A percentile compares a stretch with the other conserved stretches of the same genome.
phyloP scores from a whole-genome alignment of 192 early-diverging fungal genomes.

The Backusella psychrophila region DNA sequence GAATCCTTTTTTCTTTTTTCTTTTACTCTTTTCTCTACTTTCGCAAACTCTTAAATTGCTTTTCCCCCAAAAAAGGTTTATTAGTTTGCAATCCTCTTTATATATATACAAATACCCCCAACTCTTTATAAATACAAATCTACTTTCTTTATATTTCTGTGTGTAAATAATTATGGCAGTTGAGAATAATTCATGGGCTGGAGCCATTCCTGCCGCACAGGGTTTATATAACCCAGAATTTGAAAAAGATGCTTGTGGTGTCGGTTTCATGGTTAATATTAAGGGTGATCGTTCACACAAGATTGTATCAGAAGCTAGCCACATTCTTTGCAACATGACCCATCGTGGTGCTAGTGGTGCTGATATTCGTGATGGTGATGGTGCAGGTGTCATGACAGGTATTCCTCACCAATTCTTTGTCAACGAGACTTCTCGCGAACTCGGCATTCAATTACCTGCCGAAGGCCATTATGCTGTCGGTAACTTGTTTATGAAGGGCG shows the following conservation, averaged over 20 bases:
- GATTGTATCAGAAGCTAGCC: slow-evolving; percentile 86
- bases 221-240: slow-evolving; percentile 85
- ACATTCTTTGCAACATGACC: slow-evolving; percentile 98
- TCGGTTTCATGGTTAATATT: slow-evolving; percentile 96
- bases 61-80: slow-evolving; percentile 10
- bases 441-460: slow-evolving; percentile 67
- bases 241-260: slow-evolving; percentile 97
- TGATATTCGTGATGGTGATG: slow-evolving; percentile 95
- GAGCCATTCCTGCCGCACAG: slow-evolving; percentile 78
- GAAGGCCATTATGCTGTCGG: slow-evolving; percentile 94
- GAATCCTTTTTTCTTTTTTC: neutral
- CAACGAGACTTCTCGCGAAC: slow-evolving; percentile 53
- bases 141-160: neutral
- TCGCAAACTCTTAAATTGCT: slow-evolving; percentile 7
- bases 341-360: slow-evolving; percentile 95
- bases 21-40: slow-evolving; percentile 9
- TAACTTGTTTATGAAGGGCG: slow-evolving; percentile 87
- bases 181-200: slow-evolving; percentile 71
- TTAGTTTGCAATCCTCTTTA: neutral
- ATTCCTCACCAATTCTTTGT: slow-evolving; percentile 91
- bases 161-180: slow-evolving; percentile 4
- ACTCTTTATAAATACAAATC: neutral
- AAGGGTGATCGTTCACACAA: slow-evolving; percentile 81
- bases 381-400: slow-evolving; percentile 95
- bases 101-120: slow-evolving; percentile 8